Conservation (phyloP, 208 protist species). For the Leishmania aethiopica region DNA sequence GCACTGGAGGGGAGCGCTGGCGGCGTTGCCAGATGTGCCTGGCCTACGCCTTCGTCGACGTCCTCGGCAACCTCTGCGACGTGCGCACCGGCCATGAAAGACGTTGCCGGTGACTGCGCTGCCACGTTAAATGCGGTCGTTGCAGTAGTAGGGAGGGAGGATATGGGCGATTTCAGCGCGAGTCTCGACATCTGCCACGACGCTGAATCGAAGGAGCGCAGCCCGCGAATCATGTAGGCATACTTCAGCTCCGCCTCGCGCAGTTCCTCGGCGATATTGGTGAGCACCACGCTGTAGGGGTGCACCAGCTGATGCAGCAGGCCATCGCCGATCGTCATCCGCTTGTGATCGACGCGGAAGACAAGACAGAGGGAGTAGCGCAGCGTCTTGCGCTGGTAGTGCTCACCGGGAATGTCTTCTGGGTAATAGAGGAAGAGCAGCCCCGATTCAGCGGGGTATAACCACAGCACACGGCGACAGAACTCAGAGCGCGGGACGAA, state of each 20-base stretch:
- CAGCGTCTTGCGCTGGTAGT: constrained; percentile 85
- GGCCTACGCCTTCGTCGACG: not conserved
- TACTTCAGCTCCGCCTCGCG: constrained; percentile 71
- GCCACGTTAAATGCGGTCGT: not conserved
- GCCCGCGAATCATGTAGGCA: constrained; percentile 71
- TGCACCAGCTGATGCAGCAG: constrained; percentile 59
- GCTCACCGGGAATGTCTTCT: constrained; percentile 79
- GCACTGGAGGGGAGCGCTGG: not conserved
- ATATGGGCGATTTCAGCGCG: not conserved
- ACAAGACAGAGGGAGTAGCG: constrained; percentile 84
- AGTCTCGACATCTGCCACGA: not conserved
- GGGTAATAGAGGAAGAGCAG: constrained; percentile 82
- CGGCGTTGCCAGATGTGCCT: not conserved
- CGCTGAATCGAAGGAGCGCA: constrained; percentile 19
- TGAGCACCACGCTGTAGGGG: constrained; percentile 75
- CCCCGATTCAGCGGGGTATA: constrained; percentile 70
- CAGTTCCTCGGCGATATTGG: constrained; percentile 78
- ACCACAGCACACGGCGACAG: constrained; percentile 70
- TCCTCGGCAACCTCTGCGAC: not conserved
- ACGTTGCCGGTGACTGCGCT: not conserved
- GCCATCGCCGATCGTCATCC: constrained; percentile 56
- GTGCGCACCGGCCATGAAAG: not conserved
- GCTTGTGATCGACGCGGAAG: constrained; percentile 54
- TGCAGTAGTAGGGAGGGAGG: not conserved
- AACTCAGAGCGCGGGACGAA: constrained; percentile 86